phyloP scores from a whole-genome alignment of 2,329 filamentous ascomycete species.

The Penicillium digitatum region DNA sequence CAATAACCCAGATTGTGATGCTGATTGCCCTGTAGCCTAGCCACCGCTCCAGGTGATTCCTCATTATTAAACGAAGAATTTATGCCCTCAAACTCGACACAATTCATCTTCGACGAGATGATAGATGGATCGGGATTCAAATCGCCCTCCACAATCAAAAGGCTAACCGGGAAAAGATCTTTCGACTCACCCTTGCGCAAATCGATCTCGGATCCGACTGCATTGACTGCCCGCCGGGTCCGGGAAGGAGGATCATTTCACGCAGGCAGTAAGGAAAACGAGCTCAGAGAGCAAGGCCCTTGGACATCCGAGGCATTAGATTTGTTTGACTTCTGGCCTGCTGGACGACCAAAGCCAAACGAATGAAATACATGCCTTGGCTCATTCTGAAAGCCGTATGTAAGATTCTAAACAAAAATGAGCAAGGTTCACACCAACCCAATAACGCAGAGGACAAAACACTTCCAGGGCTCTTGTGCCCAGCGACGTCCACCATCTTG shows the following conservation, averaged over 20 bases:
- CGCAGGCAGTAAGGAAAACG: slow-evolving; percentile 13
- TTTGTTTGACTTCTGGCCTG: slow-evolving; percentile 45
- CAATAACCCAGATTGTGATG: background rate
- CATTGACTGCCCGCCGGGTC: slow-evolving; percentile 19
- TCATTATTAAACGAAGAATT: slow-evolving; percentile 23
- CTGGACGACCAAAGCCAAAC: slow-evolving; percentile 34
- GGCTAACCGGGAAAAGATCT: slow-evolving; percentile 5
- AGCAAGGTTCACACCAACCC: background rate
- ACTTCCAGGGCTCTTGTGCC: background rate
- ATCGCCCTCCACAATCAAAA: background rate
- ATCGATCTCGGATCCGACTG: slow-evolving; percentile 35
- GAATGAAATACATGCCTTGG: slow-evolving; percentile 2
- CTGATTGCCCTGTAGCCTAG: slow-evolving; percentile 14
- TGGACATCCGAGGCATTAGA: slow-evolving; percentile 44
- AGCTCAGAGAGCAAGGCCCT: slow-evolving; percentile 32
- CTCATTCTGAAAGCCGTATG: slow-evolving; percentile 48
- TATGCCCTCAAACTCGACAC: slow-evolving; percentile 28
- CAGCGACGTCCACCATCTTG: slow-evolving; percentile 11
- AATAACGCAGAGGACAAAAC: background rate
- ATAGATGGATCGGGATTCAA: slow-evolving; percentile 7
- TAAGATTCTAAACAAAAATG: slow-evolving; percentile 23
- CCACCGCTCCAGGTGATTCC: background rate
- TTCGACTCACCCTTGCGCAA: slow-evolving; percentile 27
- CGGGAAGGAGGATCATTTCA: slow-evolving; percentile 20
- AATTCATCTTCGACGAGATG: slow-evolving; percentile 28